Evolutionary conservation across 257 asterid genomes (phyloP).

Genomic region (Solanum habrochaites): DNA sequence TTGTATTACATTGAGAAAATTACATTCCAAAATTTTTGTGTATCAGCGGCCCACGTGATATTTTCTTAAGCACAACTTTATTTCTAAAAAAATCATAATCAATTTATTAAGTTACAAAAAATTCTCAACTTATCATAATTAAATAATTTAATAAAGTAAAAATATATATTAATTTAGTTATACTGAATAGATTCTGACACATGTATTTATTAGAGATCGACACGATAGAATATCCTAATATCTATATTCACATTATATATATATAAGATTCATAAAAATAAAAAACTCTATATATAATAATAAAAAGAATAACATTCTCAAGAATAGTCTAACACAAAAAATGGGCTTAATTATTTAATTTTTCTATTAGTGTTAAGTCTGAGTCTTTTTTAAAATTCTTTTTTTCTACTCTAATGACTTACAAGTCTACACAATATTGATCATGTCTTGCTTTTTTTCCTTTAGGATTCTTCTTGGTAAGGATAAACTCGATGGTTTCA

Average conservation of each 20-base stretch:
- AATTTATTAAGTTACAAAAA: too few species aligned
- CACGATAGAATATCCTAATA: background rate
- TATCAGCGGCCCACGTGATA: background rate
- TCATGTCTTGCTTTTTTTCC: background rate
- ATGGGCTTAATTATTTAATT: background rate
- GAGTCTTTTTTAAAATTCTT: too few species aligned
- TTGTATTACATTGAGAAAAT: background rate
- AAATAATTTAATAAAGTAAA: background rate
- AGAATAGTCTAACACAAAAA: background rate
- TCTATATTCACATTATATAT: too few species aligned
- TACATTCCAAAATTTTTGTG: background rate
- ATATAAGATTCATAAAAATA: background rate
- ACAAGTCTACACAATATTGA: background rate
- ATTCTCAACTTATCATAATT: background rate
- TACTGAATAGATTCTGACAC: background rate
- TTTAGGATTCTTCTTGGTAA: background rate
- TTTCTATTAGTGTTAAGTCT: background rate
- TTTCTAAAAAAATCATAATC: background rate
- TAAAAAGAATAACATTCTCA: background rate
- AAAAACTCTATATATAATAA: background rate
- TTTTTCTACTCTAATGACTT: background rate
- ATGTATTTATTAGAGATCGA: background rate
- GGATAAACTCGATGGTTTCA: background rate
- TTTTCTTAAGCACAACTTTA: background rate
- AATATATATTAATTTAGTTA: background rate